These are phyloP conservation scores for Aspergillus hancockii DNA, from an alignment of 495 filamentous ascomycete species.

Conservation along the genomic window DNA sequence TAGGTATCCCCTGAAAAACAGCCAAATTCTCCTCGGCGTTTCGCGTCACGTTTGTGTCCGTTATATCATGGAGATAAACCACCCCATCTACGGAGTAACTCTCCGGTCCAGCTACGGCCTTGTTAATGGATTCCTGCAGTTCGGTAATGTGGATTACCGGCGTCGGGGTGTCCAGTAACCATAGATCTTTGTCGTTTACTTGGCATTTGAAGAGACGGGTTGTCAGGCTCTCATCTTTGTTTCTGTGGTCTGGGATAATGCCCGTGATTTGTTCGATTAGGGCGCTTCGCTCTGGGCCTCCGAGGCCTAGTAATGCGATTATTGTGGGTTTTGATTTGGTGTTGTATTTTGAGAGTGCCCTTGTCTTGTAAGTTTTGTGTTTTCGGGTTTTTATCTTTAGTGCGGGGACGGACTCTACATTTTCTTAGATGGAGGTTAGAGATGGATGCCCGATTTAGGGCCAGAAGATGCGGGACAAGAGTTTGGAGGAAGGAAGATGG, in stretches of 20 bases:
- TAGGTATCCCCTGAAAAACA: not conserved
- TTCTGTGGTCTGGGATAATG: not conserved
- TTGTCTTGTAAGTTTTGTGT: not conserved
- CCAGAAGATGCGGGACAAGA: not conserved
- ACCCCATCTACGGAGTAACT: not conserved
- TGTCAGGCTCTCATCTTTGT: not conserved
- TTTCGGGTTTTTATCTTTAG: not conserved
- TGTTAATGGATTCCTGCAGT: not conserved
- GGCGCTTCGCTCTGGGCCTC: not conserved
- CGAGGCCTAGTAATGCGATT: not conserved
- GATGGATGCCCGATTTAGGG: not conserved
- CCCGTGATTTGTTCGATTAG: conserved; percentile 2
- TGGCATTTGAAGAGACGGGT: not conserved
- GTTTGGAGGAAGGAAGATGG: not conserved
- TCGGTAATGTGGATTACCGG: not conserved
- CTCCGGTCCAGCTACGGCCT: not conserved
- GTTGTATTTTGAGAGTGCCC: not conserved
- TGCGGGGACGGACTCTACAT: not conserved
- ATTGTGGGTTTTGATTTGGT: not conserved
- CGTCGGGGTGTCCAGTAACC: not conserved
- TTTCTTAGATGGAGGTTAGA: not conserved
- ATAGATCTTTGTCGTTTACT: not conserved
- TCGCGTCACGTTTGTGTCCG: not conserved
- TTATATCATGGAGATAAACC: not conserved
- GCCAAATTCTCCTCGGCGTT: not conserved